These are phyloP conservation scores for Solanum habrochaites DNA, from an alignment of 257 asterid genomes.

Conservation along the genomic window DNA sequence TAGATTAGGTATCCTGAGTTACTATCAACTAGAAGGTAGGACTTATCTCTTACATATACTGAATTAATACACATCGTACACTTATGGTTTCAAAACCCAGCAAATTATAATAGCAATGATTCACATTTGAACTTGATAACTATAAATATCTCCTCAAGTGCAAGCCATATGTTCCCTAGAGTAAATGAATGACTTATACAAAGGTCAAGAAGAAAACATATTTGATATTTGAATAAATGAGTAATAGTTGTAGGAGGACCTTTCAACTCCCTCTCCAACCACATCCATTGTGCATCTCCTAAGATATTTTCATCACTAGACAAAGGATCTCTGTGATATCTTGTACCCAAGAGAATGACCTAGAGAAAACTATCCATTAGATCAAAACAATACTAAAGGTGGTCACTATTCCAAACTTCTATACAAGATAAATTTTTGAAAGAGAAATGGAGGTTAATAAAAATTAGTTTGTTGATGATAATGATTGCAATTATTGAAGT, in stretches of 20 bases:
- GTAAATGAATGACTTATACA: neutral
- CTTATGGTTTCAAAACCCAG: too few relatives aligned
- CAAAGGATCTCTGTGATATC: slow-evolving; percentile 19
- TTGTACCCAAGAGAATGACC: slow-evolving; percentile 27
- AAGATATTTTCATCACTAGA: slow-evolving; percentile 18
- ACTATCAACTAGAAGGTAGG: too few relatives aligned
- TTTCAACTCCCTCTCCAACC: slow-evolving; percentile 21
- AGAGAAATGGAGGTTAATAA: neutral
- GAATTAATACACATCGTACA: too few relatives aligned
- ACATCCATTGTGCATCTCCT: slow-evolving; percentile 19
- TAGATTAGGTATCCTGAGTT: too few relatives aligned
- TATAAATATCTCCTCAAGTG: neutral
- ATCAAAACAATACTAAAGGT: neutral
- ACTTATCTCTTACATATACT: too few relatives aligned
- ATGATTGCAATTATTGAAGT: neutral
- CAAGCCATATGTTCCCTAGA: neutral
- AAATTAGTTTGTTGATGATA: neutral
- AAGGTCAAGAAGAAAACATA: neutral
- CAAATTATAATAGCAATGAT: neutral
- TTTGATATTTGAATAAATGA: slow-evolving; percentile 18
- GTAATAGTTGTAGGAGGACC: slow-evolving; percentile 13
- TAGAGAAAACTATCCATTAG: neutral
- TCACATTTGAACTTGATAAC: neutral
- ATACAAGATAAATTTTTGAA: neutral
- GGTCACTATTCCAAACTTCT: neutral